Evolutionary conservation across 495 filamentous ascomycete genomes (phyloP).

Genomic region (Copromyces sp.): DNA sequence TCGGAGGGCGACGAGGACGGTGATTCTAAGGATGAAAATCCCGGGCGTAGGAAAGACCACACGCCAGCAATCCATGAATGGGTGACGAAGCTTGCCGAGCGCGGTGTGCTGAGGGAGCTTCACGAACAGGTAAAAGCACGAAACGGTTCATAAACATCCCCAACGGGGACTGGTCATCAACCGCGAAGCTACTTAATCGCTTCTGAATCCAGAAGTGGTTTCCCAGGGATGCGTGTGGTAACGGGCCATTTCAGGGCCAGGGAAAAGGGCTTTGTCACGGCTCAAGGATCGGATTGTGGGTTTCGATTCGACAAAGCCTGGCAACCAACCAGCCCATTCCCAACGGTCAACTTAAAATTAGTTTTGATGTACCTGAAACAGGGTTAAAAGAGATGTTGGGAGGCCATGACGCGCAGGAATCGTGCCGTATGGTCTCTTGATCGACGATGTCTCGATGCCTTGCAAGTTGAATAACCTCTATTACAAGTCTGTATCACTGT

Average conservation of each 20-base stretch:
- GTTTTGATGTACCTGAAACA: background rate
- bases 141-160: background rate
- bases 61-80: conserved; percentile 34
- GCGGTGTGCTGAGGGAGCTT: conserved; percentile 26
- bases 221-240: background rate
- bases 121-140: conserved; percentile 13
- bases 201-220: background rate
- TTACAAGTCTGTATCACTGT: background rate
- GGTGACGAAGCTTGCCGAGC: conserved; percentile 31
- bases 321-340: background rate
- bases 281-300: background rate
- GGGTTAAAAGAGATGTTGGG: background rate
- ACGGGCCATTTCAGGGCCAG: background rate
- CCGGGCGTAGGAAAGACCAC: conserved; percentile 30
- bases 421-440: background rate
- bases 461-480: background rate
- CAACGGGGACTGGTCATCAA: background rate
- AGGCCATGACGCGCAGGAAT: background rate
- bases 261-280: background rate
- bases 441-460: background rate
- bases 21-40: conserved; percentile 16
- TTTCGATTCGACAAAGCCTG: background rate
- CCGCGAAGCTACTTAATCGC: background rate
- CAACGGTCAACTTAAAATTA: background rate
- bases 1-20: background rate